Conservation (phyloP, 176 grass and related monocot species). For the Phoenix roebelenii region DNA sequence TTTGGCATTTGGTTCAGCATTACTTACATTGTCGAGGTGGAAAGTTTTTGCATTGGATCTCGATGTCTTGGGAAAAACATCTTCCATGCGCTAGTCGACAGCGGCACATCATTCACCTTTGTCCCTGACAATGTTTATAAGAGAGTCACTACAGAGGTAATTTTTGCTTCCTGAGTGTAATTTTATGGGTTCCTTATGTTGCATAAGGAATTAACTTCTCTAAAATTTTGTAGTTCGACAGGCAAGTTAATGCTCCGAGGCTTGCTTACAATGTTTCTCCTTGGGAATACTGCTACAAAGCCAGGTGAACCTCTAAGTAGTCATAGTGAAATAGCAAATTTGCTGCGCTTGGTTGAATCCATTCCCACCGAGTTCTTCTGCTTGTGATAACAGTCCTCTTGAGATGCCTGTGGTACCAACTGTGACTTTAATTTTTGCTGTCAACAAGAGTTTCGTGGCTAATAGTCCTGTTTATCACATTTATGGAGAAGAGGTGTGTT, state of each 20-base stretch:
- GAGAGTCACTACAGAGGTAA: constrained; percentile 56
- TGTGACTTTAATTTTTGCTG: constrained; percentile 51
- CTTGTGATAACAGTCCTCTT: constrained; percentile 47
- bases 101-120: constrained; percentile 82
- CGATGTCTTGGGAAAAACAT: constrained; percentile 50
- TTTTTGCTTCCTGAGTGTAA: neutral
- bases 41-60: constrained; percentile 67
- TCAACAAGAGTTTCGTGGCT: constrained; percentile 65
- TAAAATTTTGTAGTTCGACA: constrained; percentile 62
- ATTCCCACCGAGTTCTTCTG: constrained; percentile 15
- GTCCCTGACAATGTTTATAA: constrained; percentile 68
- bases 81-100: constrained; percentile 75
- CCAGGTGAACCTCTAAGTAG: constrained; percentile 44
- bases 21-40: constrained; percentile 63
- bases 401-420: constrained; percentile 56
- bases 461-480: constrained; percentile 48
- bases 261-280: constrained; percentile 26
- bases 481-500: constrained; percentile 46
- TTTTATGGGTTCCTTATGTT: neutral
- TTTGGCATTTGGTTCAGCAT: constrained; percentile 35
- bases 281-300: constrained; percentile 71
- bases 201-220: constrained; percentile 20
- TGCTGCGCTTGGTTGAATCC: constrained; percentile 8
- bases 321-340: constrained; percentile 11
- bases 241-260: constrained; percentile 66